These are phyloP conservation scores for button mushroom (Agaricus bisporus) DNA, from an alignment of 768 basidiomycete species.

Conservation along the genomic window DNA sequence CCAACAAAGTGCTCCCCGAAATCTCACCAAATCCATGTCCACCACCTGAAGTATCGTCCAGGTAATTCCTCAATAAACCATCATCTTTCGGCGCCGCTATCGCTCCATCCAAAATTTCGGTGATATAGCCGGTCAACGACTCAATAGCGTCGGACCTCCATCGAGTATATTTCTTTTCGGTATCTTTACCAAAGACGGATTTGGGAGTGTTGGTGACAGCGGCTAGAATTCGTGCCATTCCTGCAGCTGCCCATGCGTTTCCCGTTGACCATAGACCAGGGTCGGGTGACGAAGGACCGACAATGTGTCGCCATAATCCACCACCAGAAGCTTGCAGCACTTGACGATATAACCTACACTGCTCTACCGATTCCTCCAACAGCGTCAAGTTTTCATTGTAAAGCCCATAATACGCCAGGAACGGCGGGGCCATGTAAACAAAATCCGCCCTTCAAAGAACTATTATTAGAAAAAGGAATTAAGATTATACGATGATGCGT, in stretches of 20 bases:
- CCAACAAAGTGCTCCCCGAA: conserved; percentile 34
- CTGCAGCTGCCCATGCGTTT: conserved; percentile 67
- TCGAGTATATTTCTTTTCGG: conserved; percentile 14
- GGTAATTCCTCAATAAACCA: conserved; percentile 37
- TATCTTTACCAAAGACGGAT: conserved; percentile 13
- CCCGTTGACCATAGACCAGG: conserved; percentile 44
- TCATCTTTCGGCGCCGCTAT: conserved; percentile 24
- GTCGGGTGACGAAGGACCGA: conserved; percentile 32
- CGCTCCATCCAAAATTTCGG: conserved; percentile 40
- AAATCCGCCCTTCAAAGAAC: conserved; percentile 36
- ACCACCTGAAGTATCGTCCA: conserved; percentile 20
- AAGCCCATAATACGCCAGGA: conserved; percentile 42
- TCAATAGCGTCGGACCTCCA: conserved; percentile 22
- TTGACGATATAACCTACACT: conserved; percentile 32
- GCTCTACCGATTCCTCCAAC: conserved; percentile 30
- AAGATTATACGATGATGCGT: conserved; percentile 10
- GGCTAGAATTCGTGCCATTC: conserved; percentile 52
- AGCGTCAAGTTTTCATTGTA: conserved; percentile 28
- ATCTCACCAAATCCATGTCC: conserved; percentile 37
- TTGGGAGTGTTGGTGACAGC: conserved; percentile 34
- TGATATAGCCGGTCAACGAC: conserved; percentile 30
- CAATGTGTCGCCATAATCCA: conserved; percentile 38
- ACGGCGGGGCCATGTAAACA: conserved; percentile 47
- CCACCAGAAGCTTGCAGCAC: conserved; percentile 23
- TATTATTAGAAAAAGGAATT: background rate